phyloP scores from a whole-genome alignment of 495 filamentous ascomycete genomes.

The Aspergillus biplanus region DNA sequence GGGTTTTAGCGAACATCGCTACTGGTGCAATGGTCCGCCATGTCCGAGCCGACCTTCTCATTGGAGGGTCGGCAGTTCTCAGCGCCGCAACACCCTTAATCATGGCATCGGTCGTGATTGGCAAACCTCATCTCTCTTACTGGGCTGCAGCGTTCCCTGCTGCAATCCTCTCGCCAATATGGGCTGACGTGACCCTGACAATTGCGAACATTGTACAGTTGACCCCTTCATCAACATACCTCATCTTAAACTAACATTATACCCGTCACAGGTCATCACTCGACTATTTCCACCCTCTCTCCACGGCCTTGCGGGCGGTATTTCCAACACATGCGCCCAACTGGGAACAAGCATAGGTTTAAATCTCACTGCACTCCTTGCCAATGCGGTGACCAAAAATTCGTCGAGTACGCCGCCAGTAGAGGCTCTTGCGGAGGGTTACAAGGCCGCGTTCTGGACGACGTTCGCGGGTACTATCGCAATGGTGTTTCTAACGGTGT shows the following conservation, averaged over 20 bases:
- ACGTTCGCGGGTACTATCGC: neutral
- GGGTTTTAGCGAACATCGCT: constrained; percentile 11
- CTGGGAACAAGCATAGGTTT: neutral
- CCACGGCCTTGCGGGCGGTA: neutral
- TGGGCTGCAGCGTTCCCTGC: neutral
- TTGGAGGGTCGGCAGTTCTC: constrained; percentile 2
- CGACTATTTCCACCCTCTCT: neutral
- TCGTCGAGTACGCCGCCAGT: neutral
- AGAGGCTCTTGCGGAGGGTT: neutral
- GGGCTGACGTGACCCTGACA: neutral
- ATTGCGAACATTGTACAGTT: neutral
- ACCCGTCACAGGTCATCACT: neutral
- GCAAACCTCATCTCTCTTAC: neutral
- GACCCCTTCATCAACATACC: neutral
- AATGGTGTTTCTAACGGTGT: neutral
- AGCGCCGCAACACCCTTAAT: constrained; percentile 6
- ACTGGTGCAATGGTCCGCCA: constrained; percentile 8
- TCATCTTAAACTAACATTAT: neutral
- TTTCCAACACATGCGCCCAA: neutral
- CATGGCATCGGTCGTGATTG: constrained; percentile 5
- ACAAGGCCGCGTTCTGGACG: neutral
- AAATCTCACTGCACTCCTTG: neutral
- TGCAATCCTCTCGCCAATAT: neutral
- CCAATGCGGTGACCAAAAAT: neutral
- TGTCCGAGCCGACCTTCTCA: constrained; percentile 3